Base-by-base conservation (phyloP, 2,329 filamentous ascomycete genomes). In the Penicillium oxalicum region DNA sequence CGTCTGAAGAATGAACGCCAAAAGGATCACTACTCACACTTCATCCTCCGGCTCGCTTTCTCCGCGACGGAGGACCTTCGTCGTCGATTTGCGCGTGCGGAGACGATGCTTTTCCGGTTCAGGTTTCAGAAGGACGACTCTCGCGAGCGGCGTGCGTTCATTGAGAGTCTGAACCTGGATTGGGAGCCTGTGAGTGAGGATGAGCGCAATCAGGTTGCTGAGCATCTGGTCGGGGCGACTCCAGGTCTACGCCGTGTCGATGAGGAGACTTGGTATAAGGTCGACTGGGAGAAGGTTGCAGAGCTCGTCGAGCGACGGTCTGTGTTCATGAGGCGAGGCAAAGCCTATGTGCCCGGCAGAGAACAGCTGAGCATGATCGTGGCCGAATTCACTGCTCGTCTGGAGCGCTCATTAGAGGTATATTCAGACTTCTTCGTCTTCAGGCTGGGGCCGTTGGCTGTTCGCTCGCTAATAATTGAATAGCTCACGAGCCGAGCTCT, bases 11-110 rank as follows among this genome's bases (percentile, higher is more conserved):
- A 81, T 32, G 88, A 98, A 71, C 80, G 91, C 27, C 87, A 91
- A 68, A 94, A 93, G 66, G 93, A 98, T 61, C 93, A 98, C 71
- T 98, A 97, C 71, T 93, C 88, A 48, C 93, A 98, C 70, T 98
- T 96, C 67, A 98, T 97, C 53, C 80, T 98, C 5, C 84, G 93
- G 0, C 81, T 98, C 38, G 93, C 93, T 1, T 98, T 98, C 64
- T 84, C 91, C 0, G 83, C 86, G 2, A 96, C 91, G 0, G 90
- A 95, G 64, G 93, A 98, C 62, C 76, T 97, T 34, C 83, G 93
- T 37, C 80, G 87, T 54, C 84, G 93, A 25, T 98, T 97, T 64
- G 80, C 84, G 4, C 82, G 91, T 33, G 82, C 94, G 3, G 93
- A 98, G 71, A 88, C 87, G 0, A 88, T 87, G 79, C 78, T 98